Conservation (phyloP, 1,139 yeast genomes). For the Taphrina pruni region DNA sequence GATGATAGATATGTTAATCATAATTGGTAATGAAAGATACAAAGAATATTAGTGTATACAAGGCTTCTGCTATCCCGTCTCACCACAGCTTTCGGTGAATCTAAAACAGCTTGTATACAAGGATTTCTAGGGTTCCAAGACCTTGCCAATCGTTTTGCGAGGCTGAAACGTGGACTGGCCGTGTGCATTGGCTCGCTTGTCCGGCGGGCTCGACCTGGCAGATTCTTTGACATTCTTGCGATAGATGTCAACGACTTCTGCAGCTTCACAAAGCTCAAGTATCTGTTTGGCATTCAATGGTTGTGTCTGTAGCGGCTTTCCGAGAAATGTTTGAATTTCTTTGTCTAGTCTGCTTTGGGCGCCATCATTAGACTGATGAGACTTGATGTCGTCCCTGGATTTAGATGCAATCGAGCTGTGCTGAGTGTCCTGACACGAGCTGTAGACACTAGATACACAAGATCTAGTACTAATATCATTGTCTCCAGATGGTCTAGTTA, state of each 20-base stretch:
- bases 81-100: too few relatives aligned
- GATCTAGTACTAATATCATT: neutral
- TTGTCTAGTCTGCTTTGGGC: neutral
- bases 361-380: neutral
- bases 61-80: neutral
- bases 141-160: conserved; percentile 8
- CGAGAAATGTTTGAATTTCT: conserved; percentile 11
- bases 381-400: neutral
- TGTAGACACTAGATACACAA: neutral
- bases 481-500: neutral
- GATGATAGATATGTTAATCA: neutral
- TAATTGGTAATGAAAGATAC: neutral
- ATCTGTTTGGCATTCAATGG: conserved; percentile 12
- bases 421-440: neutral
- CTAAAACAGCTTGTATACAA: too few relatives aligned
- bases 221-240: too few relatives aligned
- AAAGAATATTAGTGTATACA: conserved; percentile 5
- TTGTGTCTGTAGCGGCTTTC: neutral
- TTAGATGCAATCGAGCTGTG: neutral
- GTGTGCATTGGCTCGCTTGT: neutral
- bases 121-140: too few relatives aligned
- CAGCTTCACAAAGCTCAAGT: conserved; percentile 5
- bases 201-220: too few relatives aligned
- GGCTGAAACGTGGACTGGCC: neutral
- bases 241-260: neutral